Evolutionary conservation across 78 protist genomes (phyloP), one percentile per base, ranked within the genome.

Genomic region (Dictyostelium firmibasis): DNA sequence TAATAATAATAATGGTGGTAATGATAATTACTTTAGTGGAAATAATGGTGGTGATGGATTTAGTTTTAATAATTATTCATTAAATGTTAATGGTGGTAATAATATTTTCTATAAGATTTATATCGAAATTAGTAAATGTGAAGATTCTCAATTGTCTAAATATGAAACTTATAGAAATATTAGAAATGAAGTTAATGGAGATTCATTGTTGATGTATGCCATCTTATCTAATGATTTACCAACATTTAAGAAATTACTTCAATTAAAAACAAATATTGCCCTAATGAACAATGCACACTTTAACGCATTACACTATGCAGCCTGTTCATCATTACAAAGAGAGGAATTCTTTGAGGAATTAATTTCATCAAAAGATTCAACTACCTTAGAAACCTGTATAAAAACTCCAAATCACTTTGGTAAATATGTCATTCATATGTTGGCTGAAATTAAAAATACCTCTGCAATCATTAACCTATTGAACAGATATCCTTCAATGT

Each of bases 161-260:
- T 72, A 72, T 72, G 79, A 72, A 72, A 72, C 79, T 6, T 72
- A 72, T 72, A 72, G 79, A 72, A 72, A 72, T 16, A 72, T 72
- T 33, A 33, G n/a, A 4, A 72, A 72, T 72, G 79, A 72, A 72
- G 23, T 16, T 33, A 72, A 13, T 33, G 79, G 79, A 14, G 79
- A 76, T n/a, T 76, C 83, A 38, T 38, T 76, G 3, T 76, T 76
- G 9, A 76, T 76, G 83, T 33, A 33, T n/a, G 36, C 83, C 23
- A 76, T 76, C 20, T 38, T 76, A 38, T 76, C 57, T 23, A 76
- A 76, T 38, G 83, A 76, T 38, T 16, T 36, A 72, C 18, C 79
- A 72, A 72, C 79, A 27, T 72, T 72, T 72, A 33, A 72, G 11
- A 72, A 72, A 16, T 31, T 72, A 31, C 43, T 72, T 9, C 2